Evolutionary conservation across 164 flowering plant species (phyloP).

Genomic region (Piper betle): DNA sequence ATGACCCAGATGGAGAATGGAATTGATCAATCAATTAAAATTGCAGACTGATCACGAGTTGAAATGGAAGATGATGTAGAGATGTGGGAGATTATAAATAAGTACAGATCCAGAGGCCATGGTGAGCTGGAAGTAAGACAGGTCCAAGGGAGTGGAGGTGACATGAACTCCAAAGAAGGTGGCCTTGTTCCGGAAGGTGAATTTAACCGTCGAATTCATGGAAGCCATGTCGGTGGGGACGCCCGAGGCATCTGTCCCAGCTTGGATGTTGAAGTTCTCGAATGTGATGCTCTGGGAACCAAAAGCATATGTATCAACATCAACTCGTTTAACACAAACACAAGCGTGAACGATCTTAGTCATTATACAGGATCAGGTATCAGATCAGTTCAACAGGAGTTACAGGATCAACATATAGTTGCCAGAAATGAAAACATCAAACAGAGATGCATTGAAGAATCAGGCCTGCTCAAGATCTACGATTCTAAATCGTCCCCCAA

Average conservation of each 20-base stretch:
- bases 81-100: slow-evolving; percentile 4
- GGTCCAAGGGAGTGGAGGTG: slow-evolving; percentile 51
- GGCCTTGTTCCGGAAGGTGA: slow-evolving; percentile 66
- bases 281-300: slow-evolving; percentile 52
- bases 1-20: neutral
- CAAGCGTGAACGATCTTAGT: neutral
- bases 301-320: neutral
- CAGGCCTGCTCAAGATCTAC: too few species aligned
- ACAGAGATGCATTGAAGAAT: too few species aligned
- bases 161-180: slow-evolving; percentile 88
- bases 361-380: neutral
- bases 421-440: neutral
- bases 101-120: slow-evolving; percentile 63
- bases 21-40: neutral
- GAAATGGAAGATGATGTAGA: neutral
- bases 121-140: slow-evolving; percentile 43
- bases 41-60: neutral
- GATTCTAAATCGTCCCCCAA: too few species aligned
- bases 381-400: neutral
- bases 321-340: too few species aligned
- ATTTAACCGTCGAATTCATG: slow-evolving; percentile 58
- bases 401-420: neutral
- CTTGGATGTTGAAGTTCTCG: slow-evolving; percentile 53
- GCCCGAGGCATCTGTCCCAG: slow-evolving; percentile 70
- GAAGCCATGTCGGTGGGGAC: slow-evolving; percentile 83